Evolutionary conservation across 1,284 basidiomycete species (phyloP), one percentile per base, ranked within the genome.

Genomic region (Melampsora larici-populina): DNA sequence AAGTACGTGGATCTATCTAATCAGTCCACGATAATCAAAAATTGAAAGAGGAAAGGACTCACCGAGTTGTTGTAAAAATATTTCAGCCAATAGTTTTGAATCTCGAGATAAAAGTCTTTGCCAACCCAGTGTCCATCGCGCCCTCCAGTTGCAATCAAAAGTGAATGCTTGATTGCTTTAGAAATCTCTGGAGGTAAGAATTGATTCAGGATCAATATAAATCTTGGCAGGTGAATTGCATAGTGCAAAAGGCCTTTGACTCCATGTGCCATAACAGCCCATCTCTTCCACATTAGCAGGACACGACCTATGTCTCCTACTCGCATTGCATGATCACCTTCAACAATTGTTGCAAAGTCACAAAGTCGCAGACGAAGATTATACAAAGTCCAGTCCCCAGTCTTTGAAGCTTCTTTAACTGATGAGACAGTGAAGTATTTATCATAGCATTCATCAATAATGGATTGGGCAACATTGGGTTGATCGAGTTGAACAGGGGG

Each of bases 21-120:
- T 49, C 48, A 49, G 21, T 11, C 48, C 11, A 21, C 21, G 21
- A 49, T 11, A 21, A 49, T 11, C 11, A 49, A 49, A 21, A 49
- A 49, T 11, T 11, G n/a, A n/a, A 49, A 21, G 21, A 49, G 48
- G 21, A 49, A 21, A 49, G 21, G 21, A 49, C 48, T 49, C 48
- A 49, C 48, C 11, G 48, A 49, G 48, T 49, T 49, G 11, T 49
- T 49, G 21, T 49, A 49, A 49, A 49, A 21, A 49, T 49, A 49
- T 49, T 49, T 68, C 11, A 68, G 31, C 66, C 66, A 68, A 26
- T 68, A 68, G 46, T 68, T 68, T 46, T 68, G 15, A 17, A 26
- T 21, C 24, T 68, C 66, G 46, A 68, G 66, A 40, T 43, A 68
- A 46, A 43, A 68, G 33, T 68, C 33, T 43, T 68, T 68, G 5